Evolutionary conservation across 1,139 yeast genomes (phyloP).

Genomic region (Candida labiduridarum): DNA sequence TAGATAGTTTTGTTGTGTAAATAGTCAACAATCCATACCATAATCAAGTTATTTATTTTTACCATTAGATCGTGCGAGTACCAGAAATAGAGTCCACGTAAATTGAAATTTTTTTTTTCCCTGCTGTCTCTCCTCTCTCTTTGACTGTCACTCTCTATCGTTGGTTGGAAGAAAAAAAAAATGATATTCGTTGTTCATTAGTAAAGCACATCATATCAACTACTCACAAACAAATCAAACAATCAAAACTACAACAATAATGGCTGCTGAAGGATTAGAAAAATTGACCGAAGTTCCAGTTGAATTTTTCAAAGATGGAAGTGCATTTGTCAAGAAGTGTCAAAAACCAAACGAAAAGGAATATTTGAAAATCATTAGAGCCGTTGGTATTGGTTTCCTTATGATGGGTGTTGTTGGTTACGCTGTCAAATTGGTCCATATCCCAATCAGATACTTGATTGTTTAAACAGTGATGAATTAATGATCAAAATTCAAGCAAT

Average conservation of each 20-base stretch:
- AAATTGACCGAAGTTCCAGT: constrained; percentile 87
- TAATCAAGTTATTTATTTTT: background rate
- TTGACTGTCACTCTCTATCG: background rate
- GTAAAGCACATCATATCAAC: background rate
- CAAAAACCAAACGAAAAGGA: constrained; percentile 92
- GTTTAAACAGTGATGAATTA: constrained; percentile 49
- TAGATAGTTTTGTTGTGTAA: background rate
- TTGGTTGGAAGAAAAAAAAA: constrained; percentile 3
- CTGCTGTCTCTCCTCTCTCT: background rate
- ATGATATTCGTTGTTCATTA: constrained; percentile 1
- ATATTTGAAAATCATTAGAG: constrained; percentile 84
- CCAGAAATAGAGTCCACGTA: constrained; percentile 1
- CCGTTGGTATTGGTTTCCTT: constrained; percentile 94
- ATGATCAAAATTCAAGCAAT: too few relatives aligned
- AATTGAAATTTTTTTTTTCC: constrained; percentile 1
- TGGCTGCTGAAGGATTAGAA: constrained; percentile 71
- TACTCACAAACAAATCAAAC: background rate
- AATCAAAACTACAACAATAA: constrained; percentile 18
- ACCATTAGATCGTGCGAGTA: background rate
- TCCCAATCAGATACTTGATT: constrained; percentile 95
- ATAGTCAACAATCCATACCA: background rate
- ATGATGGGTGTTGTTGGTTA: constrained; percentile 99
- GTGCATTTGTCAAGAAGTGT: constrained; percentile 86
- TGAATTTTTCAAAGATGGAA: constrained; percentile 89
- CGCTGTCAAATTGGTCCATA: constrained; percentile 90